Evolutionary conservation across 305 asterid species (phyloP).

Genomic region (Solanum hybrid): DNA sequence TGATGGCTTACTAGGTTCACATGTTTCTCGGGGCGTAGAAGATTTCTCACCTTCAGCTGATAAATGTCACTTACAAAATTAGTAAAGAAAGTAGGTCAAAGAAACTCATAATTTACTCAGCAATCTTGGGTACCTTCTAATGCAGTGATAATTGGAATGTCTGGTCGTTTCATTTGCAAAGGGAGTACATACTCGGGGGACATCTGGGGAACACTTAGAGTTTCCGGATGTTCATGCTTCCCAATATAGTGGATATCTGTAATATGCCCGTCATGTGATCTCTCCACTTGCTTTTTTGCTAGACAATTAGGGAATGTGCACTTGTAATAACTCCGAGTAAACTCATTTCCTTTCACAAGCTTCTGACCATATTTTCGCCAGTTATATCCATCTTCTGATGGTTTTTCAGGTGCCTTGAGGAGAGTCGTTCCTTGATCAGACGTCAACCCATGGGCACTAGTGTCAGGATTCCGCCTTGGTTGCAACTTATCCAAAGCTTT

Average conservation of each 20-base stretch:
- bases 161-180: slow-evolving; percentile 29
- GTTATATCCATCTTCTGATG: slow-evolving; percentile 74
- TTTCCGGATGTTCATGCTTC: slow-evolving; percentile 64
- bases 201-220: slow-evolving; percentile 34
- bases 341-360: slow-evolving; percentile 76
- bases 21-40: slow-evolving; percentile 15
- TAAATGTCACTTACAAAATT: not conserved
- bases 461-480: slow-evolving; percentile 74
- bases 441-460: slow-evolving; percentile 29
- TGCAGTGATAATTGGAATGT: slow-evolving; percentile 19
- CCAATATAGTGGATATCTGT: slow-evolving; percentile 69
- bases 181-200: slow-evolving; percentile 19
- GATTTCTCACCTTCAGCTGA: slow-evolving; percentile 12
- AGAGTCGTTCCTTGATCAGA: slow-evolving; percentile 35
- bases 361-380: slow-evolving; percentile 99
- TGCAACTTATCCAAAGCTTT: slow-evolving; percentile 72
- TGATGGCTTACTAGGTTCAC: slow-evolving; percentile 25
- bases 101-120: slow-evolving; percentile 11
- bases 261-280: slow-evolving; percentile 57
- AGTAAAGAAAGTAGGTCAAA: not conserved
- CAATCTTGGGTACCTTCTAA: slow-evolving; percentile 41
- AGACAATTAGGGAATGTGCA: slow-evolving; percentile 68
- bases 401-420: slow-evolving; percentile 36
- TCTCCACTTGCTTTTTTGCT: slow-evolving; percentile 82
- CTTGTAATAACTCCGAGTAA: slow-evolving; percentile 77